Percentiles rank a stretch among this genome's conserved stretches.
Conservation (phyloP, 1,284 basidiomycete genomes). For the Coniferiporia weirii region DNA sequence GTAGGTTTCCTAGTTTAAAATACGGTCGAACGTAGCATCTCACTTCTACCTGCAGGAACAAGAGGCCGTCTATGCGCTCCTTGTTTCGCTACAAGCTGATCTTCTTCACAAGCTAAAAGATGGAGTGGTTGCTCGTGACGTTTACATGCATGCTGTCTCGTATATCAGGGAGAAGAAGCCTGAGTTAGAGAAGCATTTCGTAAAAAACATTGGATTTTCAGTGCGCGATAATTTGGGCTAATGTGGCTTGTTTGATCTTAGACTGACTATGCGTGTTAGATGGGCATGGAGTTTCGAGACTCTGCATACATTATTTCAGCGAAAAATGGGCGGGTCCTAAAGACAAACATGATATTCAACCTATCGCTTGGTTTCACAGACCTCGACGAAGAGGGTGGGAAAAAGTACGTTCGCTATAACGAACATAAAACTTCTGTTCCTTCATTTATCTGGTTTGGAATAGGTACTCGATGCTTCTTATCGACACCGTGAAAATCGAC, state of each 20-base stretch:
- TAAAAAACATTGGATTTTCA: slow-evolving; percentile 89
- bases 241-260: background rate
- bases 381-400: slow-evolving; percentile 69
- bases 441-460: background rate
- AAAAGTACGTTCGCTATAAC: slow-evolving; percentile 49
- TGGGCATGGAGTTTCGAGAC: slow-evolving; percentile 93
- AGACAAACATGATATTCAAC: slow-evolving; percentile 82
- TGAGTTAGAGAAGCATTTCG: slow-evolving; percentile 78
- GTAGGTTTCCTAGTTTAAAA: slow-evolving; percentile 37
- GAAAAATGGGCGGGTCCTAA: slow-evolving; percentile 74
- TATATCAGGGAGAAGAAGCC: slow-evolving; percentile 76
- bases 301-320: slow-evolving; percentile 76
- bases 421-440: background rate
- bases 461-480: slow-evolving; percentile 86
- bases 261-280: slow-evolving; percentile 42
- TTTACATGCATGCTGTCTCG: slow-evolving; percentile 75
- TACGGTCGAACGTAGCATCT: slow-evolving; percentile 7
- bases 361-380: slow-evolving; percentile 83
- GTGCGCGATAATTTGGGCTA: slow-evolving; percentile 39
- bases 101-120: slow-evolving; percentile 75
- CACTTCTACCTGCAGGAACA: slow-evolving; percentile 56
- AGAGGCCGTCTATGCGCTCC: slow-evolving; percentile 79
- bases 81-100: slow-evolving; percentile 78
- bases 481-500: slow-evolving; percentile 84
- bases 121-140: slow-evolving; percentile 73